phyloP scores from a whole-genome alignment of 202 grass and related monocot species.

The Carex arenaria region DNA sequence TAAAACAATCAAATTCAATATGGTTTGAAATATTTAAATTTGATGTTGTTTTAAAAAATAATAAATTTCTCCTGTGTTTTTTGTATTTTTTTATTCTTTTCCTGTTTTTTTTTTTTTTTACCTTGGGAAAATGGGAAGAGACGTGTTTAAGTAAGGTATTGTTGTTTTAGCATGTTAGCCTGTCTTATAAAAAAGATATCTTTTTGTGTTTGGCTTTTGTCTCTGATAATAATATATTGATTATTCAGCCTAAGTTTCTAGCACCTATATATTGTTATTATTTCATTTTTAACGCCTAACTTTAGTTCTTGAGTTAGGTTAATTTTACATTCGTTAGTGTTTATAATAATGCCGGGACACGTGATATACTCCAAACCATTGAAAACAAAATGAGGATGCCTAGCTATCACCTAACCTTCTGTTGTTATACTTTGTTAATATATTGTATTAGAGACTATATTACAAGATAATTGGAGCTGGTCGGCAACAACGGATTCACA shows the following conservation, averaged over 20 bases:
- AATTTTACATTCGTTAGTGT: background rate
- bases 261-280: background rate
- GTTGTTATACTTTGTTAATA: background rate
- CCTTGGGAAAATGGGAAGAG: constrained; percentile 5
- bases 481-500: no score
- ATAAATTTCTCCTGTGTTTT: background rate
- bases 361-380: background rate
- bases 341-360: background rate
- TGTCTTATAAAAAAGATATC: background rate
- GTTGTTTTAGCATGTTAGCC: background rate
- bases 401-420: background rate
- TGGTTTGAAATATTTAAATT: no score
- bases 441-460: background rate
- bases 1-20: no score
- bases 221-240: background rate
- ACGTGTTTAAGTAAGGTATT: constrained; percentile 11
- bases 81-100: background rate
- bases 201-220: background rate
- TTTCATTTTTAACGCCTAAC: constrained; percentile 16
- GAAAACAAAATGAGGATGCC: background rate
- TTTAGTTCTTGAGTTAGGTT: constrained; percentile 6
- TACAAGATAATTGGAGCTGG: no score
- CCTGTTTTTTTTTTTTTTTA: background rate
- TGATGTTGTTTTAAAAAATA: no score
- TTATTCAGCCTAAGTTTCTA: background rate